A percentile compares a stretch with the other conserved stretches of the same genome.
These are phyloP conservation scores for Prinsepia uniflora DNA, from an alignment of 306 rosid species.

Conservation along the genomic window DNA sequence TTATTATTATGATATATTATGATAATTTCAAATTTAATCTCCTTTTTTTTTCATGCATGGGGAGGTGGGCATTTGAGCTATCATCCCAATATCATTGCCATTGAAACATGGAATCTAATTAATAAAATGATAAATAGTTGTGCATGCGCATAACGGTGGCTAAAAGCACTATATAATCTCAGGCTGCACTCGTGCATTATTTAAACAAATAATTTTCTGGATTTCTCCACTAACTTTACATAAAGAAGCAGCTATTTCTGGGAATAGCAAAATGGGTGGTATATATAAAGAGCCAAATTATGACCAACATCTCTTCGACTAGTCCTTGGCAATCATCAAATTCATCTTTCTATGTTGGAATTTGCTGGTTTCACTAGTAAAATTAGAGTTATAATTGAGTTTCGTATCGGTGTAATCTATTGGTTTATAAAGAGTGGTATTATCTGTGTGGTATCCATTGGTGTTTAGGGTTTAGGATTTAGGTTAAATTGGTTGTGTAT, in stretches of 20 bases:
- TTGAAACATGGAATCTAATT: not conserved
- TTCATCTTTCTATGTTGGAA: too few relatives aligned
- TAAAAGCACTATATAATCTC: slow-evolving; percentile 1
- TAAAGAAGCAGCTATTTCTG: not conserved
- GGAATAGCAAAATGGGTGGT: slow-evolving; percentile 11
- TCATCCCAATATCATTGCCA: not conserved
- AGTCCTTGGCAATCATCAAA: not conserved
- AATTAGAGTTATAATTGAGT: too few relatives aligned
- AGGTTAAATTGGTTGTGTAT: too few relatives aligned
- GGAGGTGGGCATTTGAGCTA: not conserved
- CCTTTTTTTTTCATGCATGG: not conserved
- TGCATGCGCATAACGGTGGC: not conserved
- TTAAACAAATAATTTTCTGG: not conserved
- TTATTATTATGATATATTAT: too few relatives aligned
- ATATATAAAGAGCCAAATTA: not conserved
- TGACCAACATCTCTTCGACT: not conserved
- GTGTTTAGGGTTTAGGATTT: too few relatives aligned
- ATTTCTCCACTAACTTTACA: not conserved
- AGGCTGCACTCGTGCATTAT: slow-evolving; percentile 9
- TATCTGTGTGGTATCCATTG: too few relatives aligned
- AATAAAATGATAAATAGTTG: not conserved
- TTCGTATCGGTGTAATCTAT: too few relatives aligned
- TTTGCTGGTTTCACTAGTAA: too few relatives aligned
- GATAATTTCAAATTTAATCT: too few relatives aligned
- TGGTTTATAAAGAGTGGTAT: too few relatives aligned